Evolutionary conservation across 257 asterid genomes (phyloP), one percentile per base, ranked within the genome.

Genomic region (Solanum microdontum): DNA sequence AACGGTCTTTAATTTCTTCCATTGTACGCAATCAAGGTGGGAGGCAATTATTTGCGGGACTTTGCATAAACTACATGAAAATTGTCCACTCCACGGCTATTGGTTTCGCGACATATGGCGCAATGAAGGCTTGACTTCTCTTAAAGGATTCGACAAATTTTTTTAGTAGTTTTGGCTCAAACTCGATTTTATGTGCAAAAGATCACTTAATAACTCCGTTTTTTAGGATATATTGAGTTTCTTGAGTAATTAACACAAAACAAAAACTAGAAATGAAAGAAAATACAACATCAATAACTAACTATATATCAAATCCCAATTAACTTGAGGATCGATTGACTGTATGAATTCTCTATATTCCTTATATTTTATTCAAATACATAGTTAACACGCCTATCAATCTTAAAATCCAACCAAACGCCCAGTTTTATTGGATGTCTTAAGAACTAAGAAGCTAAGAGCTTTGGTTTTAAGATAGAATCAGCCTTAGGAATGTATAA

Each of bases 21-120:
- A 94, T 95, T 37, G 87, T 90, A 11, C 93, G 87, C 4, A 88
- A 93, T 86, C 99, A 96, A 85, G 98, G 99, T 66, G 94, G 97
- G 96, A 93, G 94, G 58, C 98, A 94, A 84, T 77, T 96, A 69
- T 96, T 94, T 86, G 98, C 97, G 32, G 98, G 99, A 86, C 94
- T 96, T 84, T 94, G 98, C 92, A 94, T 96, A 89, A 96, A 95
- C 68, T 96, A 95, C 88, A 95, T 96, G 83, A 95, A 96, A 98
- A 92, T 96, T 77, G 98, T 96, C 70, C 99, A 98, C 1, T 94
- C 99, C 1, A 97, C 93, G 23, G 98, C 98, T 8, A 93, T 95
- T 82, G 99, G 98, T 79, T 95, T 95, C 87, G 92, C 98, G 2
- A 95, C 93, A 1, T 96, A 96, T 40, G 99, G 94, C 88, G 68